phyloP scores from a whole-genome alignment of 1,284 basidiomycete genomes.

The Melampsora occidentalis region DNA sequence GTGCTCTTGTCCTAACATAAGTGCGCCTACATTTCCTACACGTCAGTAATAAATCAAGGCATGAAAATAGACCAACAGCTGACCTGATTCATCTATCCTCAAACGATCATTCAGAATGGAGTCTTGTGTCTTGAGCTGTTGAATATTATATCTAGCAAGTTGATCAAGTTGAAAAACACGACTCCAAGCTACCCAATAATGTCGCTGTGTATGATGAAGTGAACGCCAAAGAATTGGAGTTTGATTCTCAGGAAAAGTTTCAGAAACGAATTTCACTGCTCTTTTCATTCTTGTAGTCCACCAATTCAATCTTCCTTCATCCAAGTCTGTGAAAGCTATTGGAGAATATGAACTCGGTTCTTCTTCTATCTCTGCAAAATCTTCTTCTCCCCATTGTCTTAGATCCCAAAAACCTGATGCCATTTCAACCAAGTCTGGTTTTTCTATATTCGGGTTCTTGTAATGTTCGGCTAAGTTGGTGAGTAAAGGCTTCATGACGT shows the following conservation, averaged over 20 bases:
- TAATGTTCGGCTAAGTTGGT: slow-evolving; percentile 8
- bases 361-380: not conserved
- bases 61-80: not conserved
- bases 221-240: slow-evolving; percentile 32
- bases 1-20: slow-evolving; percentile 25
- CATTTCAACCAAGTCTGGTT: slow-evolving; percentile 28
- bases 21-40: slow-evolving; percentile 8
- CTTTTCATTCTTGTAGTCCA: slow-evolving; percentile 14
- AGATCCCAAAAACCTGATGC: slow-evolving; percentile 31
- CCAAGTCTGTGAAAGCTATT: slow-evolving; percentile 18
- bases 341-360: not conserved
- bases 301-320: slow-evolving; percentile 11
- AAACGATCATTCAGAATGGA: slow-evolving; percentile 1
- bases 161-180: slow-evolving; percentile 28
- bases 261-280: slow-evolving; percentile 17
- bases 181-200: slow-evolving; percentile 27
- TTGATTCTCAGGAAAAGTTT: slow-evolving; percentile 10
- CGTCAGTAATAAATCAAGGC: not conserved
- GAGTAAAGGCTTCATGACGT: slow-evolving; percentile 12
- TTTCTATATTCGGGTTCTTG: slow-evolving; percentile 8
- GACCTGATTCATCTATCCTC: slow-evolving; percentile 38
- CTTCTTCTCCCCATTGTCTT: slow-evolving; percentile 5
- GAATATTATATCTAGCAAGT: slow-evolving; percentile 28
- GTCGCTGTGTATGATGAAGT: slow-evolving; percentile 24
- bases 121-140: slow-evolving; percentile 13